These are phyloP conservation scores for Stachybotrys chartarum DNA, from an alignment of 2,329 filamentous ascomycete genomes.

Conservation along the genomic window DNA sequence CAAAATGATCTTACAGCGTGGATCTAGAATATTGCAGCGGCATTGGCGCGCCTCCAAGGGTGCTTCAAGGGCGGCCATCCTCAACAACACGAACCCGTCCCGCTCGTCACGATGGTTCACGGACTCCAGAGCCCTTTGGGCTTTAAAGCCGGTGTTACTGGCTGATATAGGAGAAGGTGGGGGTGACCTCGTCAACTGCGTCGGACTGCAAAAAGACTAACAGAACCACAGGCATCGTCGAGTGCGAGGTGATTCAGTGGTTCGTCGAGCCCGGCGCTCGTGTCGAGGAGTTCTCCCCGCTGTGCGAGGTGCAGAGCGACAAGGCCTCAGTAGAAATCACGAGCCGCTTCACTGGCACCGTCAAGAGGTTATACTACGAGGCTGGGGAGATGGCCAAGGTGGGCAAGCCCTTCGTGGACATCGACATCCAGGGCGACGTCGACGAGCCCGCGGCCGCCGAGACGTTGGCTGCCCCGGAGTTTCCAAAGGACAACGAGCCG, in stretches of 20 bases:
- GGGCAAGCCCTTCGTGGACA: conserved; percentile 89
- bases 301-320: conserved; percentile 98
- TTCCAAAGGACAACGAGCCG: conserved; percentile 17
- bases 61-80: conserved; percentile 25
- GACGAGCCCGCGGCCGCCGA: conserved; percentile 40
- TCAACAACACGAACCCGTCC: conserved; percentile 19
- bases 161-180: conserved; percentile 82
- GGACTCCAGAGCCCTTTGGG: conserved; percentile 39
- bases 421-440: conserved; percentile 79
- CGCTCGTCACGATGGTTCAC: conserved; percentile 40
- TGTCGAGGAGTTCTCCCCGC: conserved; percentile 94
- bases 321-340: conserved; percentile 91
- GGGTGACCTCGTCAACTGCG: conserved; percentile 8
- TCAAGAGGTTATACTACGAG: conserved; percentile 94
- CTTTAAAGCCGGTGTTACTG: conserved; percentile 71
- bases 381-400: conserved; percentile 95
- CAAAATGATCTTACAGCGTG: conserved; percentile 48
- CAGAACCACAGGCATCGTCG: conserved; percentile 68
- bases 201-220: conserved; percentile 7
- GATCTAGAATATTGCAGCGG: conserved; percentile 40
- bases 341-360: conserved; percentile 87
- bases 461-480: conserved; percentile 25
- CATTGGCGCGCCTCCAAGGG: conserved; percentile 42
- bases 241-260: conserved; percentile 99
- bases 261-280: conserved; percentile 93